phyloP scores from a whole-genome alignment of 306 rosid genomes.

The Luffa acutangula region DNA sequence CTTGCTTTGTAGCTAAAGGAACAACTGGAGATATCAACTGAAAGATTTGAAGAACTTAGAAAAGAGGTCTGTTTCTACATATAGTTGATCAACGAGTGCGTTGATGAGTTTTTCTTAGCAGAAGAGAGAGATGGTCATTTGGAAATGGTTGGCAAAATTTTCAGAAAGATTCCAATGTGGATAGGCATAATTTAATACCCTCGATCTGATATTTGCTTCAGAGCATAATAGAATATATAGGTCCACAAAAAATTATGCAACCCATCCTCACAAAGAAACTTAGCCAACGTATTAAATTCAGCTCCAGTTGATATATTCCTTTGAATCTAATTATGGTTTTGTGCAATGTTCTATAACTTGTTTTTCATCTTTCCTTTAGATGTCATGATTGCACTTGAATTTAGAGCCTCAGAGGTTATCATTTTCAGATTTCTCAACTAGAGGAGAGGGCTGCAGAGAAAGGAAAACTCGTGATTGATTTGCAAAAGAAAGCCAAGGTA shows the following conservation, averaged over 20 bases:
- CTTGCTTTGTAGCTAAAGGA: constrained; percentile 39
- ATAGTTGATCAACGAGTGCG: constrained; percentile 3
- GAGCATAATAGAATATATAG: background rate
- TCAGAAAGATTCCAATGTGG: background rate
- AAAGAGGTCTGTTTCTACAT: constrained; percentile 51
- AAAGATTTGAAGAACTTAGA: constrained; percentile 42
- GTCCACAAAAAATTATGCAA: background rate
- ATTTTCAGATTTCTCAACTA: constrained; percentile 42
- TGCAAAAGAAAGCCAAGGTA: constrained; percentile 69
- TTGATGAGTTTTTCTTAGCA: background rate
- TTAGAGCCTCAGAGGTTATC: constrained; percentile 13
- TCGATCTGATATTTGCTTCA: background rate
- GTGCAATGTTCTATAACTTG: background rate
- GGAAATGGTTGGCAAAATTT: background rate
- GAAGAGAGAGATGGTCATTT: background rate
- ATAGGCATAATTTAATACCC: background rate
- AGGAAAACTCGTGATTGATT: constrained; percentile 28
- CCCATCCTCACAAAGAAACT: background rate
- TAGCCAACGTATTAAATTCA: background rate
- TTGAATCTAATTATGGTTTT: background rate
- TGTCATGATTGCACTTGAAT: constrained; percentile 7
- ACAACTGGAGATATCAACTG: constrained; percentile 47
- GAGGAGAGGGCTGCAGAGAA: constrained; percentile 41
- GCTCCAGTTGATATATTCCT: background rate
- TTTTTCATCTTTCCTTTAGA: background rate